Evolutionary conservation across 2,329 filamentous ascomycete genomes (phyloP), one percentile per base, ranked within the genome.

Genomic region (Amauroascus verrucosus): DNA sequence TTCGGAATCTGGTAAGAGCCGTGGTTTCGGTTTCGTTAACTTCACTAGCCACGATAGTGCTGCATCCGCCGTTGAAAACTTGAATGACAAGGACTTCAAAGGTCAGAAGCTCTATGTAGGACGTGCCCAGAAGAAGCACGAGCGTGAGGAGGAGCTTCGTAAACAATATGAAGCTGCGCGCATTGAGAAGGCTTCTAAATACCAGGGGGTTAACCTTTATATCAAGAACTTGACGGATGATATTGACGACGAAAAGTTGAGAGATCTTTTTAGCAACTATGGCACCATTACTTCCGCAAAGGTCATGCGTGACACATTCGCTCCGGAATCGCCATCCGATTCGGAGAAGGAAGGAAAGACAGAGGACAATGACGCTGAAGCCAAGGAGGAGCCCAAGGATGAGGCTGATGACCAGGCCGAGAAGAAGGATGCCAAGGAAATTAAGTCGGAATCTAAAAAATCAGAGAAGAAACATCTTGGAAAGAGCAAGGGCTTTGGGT

Each of bases 401-500:
- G 63, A 66, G 38, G 48, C 56, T 30, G 33, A 38, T 55, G 73
- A 80, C 62, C 67, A 73, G 58, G 72, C 76, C 59, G 70, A 75
- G 59, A 77, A 80, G 57, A 75, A 80, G 63, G 47, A 47, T 35
- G 6, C 28, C 9, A 44, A 56, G 38, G 28, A 44, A 43, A 38
- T 18, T 13, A 67, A 73, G 57, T 72, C 77, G 59, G 71, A 76
- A 47, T 70, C 74, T 77, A 81, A 76, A 41, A 71, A 65, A 61
- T 69, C 75, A 53, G 75, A 80, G 65, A 82, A 82, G 75, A 81
- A 79, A 71, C 69, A 76, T 50, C 80, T 95, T 57, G 93, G 93
- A 71, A 97, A 97, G 86, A 95, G 89, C 85, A 98, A 97, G 81
- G 93, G 93, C 71, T 98, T 98, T 71, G 93, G 93, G 65, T 98